Evolutionary conservation across 371 early-diverging fungal genomes (phyloP).

Genomic region (Rhizomucor miehei): DNA sequence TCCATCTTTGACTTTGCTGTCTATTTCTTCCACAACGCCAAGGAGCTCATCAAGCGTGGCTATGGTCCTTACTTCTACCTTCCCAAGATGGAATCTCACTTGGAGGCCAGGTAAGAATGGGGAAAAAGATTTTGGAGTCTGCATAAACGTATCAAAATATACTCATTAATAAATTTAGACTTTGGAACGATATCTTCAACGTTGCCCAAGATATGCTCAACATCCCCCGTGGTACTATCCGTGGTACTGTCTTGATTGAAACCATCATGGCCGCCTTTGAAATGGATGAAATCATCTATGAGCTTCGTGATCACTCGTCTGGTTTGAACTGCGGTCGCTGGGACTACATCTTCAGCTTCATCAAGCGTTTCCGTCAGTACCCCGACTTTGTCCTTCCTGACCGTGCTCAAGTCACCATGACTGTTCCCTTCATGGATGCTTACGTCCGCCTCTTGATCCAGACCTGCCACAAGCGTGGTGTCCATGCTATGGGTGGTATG

Average conservation of each 20-base stretch:
- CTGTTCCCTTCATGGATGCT: constrained; percentile 93
- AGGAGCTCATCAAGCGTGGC: constrained; percentile 73
- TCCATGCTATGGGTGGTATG: constrained; percentile 99
- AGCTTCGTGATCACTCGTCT: constrained; percentile 93
- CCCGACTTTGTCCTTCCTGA: constrained; percentile 84
- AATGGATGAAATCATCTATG: constrained; percentile 98
- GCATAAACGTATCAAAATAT: no score
- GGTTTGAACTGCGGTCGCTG: constrained; percentile 97
- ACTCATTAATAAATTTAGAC: no score
- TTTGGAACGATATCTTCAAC: constrained; percentile 97
- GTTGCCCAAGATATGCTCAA: constrained; percentile 86
- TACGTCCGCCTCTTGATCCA: constrained; percentile 88
- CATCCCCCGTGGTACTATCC: constrained; percentile 92
- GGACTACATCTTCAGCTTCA: constrained; percentile 94
- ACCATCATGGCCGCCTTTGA: constrained; percentile 94
- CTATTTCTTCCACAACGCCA: constrained; percentile 95
- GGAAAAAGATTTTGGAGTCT: not conserved
- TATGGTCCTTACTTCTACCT: constrained; percentile 96
- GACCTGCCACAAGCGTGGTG: constrained; percentile 95
- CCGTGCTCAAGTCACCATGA: constrained; percentile 88
- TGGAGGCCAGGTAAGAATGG: constrained; percentile 77
- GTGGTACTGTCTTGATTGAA: constrained; percentile 94
- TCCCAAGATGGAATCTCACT: constrained; percentile 95
- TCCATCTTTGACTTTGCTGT: constrained; percentile 94
- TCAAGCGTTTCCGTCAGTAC: constrained; percentile 90